phyloP scores from a whole-genome alignment of 306 rosid species.

The Benincasa hispida region DNA sequence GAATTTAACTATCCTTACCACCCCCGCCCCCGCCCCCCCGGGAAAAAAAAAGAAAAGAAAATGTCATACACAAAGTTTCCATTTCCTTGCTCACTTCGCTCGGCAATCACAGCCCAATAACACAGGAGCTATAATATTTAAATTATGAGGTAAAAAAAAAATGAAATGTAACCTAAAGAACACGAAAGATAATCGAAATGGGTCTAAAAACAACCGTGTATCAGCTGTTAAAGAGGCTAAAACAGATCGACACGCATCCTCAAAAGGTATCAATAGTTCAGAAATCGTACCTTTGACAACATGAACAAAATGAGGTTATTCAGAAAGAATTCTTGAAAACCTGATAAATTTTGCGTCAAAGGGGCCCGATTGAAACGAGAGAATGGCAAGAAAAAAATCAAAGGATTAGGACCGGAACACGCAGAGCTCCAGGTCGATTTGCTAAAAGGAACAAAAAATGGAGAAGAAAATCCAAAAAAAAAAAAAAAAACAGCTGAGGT shows the following conservation, averaged over 20 bases:
- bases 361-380: not conserved
- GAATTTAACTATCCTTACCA: not conserved
- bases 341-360: not conserved
- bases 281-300: not conserved
- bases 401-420: not conserved
- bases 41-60: not conserved
- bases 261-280: not conserved
- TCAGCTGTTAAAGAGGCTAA: not conserved
- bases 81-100: not conserved
- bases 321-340: not conserved
- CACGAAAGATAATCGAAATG: not conserved
- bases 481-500: not conserved
- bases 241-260: conserved; percentile 4
- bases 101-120: not conserved
- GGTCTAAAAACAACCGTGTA: not conserved
- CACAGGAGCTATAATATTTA: not conserved
- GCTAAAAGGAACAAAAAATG: not conserved
- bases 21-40: not conserved
- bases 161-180: not conserved
- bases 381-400: not conserved
- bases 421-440: not conserved
- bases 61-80: not conserved
- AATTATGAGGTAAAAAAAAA: not conserved
- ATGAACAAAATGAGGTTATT: not conserved
- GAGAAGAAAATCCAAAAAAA: not conserved